Conservation (phyloP, 495 filamentous ascomycete species). For the Hypoxylon intermedium region DNA sequence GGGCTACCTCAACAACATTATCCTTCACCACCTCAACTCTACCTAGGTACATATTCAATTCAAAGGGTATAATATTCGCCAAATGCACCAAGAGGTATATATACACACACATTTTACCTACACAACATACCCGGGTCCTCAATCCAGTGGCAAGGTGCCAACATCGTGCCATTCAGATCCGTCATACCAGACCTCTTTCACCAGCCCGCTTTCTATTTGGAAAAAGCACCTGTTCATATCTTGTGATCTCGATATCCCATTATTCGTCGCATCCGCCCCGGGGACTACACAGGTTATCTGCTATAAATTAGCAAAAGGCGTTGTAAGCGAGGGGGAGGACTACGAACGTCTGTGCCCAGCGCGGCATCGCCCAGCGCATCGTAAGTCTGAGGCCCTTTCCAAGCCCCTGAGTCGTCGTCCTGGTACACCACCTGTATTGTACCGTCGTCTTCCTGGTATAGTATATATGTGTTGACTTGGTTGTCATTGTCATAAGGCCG, state of each 20-base stretch:
- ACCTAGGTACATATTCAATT: no score
- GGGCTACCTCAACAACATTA: no score
- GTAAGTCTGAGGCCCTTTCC: constrained; percentile 31
- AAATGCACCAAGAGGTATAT: constrained; percentile 2
- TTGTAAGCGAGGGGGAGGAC: no score
- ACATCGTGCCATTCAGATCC: constrained; percentile 17
- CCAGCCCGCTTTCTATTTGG: neutral
- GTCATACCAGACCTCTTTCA: constrained; percentile 35
- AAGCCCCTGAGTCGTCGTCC: constrained; percentile 24
- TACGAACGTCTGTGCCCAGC: constrained; percentile 18
- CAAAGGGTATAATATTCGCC: constrained; percentile 2
- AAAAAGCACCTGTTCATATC: constrained; percentile 32
- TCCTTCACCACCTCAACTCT: no score
- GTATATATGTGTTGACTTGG: constrained; percentile 32
- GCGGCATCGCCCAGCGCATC: constrained; percentile 14
- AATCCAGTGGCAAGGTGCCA: constrained; percentile 9
- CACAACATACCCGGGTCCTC: no score
- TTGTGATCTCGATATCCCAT: constrained; percentile 23
- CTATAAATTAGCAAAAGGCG: no score
- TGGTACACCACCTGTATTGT: constrained; percentile 29
- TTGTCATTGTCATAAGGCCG: constrained; percentile 29
- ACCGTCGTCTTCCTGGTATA: constrained; percentile 23
- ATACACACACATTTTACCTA: neutral
- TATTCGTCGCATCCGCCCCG: neutral
- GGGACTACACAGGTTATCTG: constrained; percentile 25